Evolutionary conservation across 345 rosid genomes (phyloP).

Genomic region (Cardamine chenopodiifolia): DNA sequence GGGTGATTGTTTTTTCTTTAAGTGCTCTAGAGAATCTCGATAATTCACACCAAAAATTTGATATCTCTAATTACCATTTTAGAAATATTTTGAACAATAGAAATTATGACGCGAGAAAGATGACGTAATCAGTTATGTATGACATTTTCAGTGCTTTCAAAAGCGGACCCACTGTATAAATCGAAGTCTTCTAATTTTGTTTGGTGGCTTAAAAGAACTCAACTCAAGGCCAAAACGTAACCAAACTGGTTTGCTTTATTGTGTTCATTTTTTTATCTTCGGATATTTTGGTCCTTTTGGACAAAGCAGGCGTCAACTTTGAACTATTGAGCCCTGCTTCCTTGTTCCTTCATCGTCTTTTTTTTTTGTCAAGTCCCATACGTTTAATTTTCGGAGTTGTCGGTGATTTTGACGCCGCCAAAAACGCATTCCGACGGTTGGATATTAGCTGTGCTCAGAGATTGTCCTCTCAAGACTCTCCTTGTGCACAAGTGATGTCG

Average conservation of each 20-base stretch:
- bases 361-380: too few species aligned
- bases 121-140: slow-evolving; percentile 29
- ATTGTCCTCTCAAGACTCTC: too few species aligned
- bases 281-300: slow-evolving; percentile 17
- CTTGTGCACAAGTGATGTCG: too few species aligned
- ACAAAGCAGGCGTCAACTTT: slow-evolving; percentile 27
- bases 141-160: slow-evolving; percentile 15
- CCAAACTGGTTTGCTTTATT: background rate
- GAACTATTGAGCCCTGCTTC: background rate
- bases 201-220: background rate
- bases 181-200: slow-evolving; percentile 14
- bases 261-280: background rate
- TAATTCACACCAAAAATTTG: background rate
- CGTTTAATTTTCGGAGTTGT: too few species aligned
- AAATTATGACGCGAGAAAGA: background rate
- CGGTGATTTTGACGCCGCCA: too few species aligned
- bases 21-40: slow-evolving; percentile 5
- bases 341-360: slow-evolving; percentile 11
- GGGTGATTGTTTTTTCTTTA: background rate
- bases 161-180: background rate
- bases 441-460: too few species aligned
- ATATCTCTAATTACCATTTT: background rate
- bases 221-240: background rate
- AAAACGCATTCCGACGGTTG: too few species aligned
- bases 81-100: background rate